Base-by-base conservation (phyloP, 352 stramenopile species). In the Phytophthora vignae region DNA sequence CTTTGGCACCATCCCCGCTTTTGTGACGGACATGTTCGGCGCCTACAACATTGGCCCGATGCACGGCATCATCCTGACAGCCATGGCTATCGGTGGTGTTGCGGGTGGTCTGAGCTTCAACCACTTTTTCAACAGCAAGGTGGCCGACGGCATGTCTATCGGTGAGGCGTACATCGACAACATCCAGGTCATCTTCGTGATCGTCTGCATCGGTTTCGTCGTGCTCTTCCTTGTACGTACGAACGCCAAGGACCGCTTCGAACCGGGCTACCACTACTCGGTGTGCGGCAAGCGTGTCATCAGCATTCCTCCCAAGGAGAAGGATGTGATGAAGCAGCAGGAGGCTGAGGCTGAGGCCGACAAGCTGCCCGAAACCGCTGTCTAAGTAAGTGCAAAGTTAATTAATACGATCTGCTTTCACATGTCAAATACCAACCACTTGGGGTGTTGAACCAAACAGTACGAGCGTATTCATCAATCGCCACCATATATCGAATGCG, bases 11-110 rank as follows among this genome's bases (percentile, higher is more conserved):
- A 93, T 94, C 60, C 87, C 88, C 17, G 85, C 75, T 36, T 86
- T 95, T 60, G 60, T 96, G 33, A 92, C 87, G 5, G 89, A 95
- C 53, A 95, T 95, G 87, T 96, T 93, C 67, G 89, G 89, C 19
- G 81, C 84, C 12, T 92, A 77, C 70, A 93, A 94, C 75, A 91
- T 93, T 53, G 87, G 85, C 19, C 87, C 85, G 12, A 78, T 74
- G 46, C 56, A 74, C 46, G 60, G 61, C 3, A 70, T 93, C 38
- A 89, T 93, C 73, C 70, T 96, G 7, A 95, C 88, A 6, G 76
- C 84, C 7, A 92, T 90, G 86, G 90, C 87, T 14, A 87, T 94
- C 52, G 83, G 84, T 42, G 87, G 79, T 11, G 83, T 94, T 19
- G 87, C 74, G 8, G 88, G 88, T 42, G 87, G 87, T n/a, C 81